Conservation (phyloP, 306 rosid species). For the Castanea crenata region DNA sequence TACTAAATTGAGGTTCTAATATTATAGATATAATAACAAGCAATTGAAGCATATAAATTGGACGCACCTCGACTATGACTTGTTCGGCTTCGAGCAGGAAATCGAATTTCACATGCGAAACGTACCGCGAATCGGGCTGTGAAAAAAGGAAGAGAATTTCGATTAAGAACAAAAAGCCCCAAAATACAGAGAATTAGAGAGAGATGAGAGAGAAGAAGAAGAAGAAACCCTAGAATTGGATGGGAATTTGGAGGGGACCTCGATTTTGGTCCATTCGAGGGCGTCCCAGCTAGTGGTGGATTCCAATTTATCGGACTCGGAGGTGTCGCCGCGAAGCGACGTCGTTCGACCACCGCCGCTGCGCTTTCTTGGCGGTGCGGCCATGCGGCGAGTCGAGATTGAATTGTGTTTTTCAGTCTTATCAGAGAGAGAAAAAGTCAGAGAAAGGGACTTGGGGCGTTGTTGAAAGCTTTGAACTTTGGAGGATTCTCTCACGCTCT, state of each 20-base stretch:
- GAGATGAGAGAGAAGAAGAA: not conserved
- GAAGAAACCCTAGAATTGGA: conserved; percentile 14
- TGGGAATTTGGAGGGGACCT: conserved; percentile 37
- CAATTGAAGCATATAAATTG: not conserved
- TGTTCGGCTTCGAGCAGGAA: conserved; percentile 78
- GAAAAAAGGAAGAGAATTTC: not conserved
- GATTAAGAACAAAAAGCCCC: not conserved
- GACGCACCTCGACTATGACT: conserved; percentile 64
- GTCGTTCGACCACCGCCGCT: conserved; percentile 43
- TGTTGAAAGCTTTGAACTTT: no score
- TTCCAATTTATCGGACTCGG: conserved; percentile 68
- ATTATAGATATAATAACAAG: not conserved
- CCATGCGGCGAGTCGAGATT: conserved; percentile 55
- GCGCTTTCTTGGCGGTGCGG: conserved; percentile 53
- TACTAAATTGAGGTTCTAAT: not conserved
- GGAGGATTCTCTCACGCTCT: no score
- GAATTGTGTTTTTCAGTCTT: not conserved
- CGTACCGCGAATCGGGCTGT: conserved; percentile 65
- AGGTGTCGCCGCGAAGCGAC: conserved; percentile 61
- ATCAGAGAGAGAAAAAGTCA: not conserved
- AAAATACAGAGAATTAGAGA: not conserved
- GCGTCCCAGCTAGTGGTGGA: conserved; percentile 81
- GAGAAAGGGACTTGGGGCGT: no score
- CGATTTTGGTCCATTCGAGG: conserved; percentile 85
- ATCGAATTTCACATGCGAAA: conserved; percentile 48